Evolutionary conservation across 176 grass and related monocot genomes (phyloP), one percentile per base, ranked within the genome.

Genomic region (Ampelocalamus luodianensis): DNA sequence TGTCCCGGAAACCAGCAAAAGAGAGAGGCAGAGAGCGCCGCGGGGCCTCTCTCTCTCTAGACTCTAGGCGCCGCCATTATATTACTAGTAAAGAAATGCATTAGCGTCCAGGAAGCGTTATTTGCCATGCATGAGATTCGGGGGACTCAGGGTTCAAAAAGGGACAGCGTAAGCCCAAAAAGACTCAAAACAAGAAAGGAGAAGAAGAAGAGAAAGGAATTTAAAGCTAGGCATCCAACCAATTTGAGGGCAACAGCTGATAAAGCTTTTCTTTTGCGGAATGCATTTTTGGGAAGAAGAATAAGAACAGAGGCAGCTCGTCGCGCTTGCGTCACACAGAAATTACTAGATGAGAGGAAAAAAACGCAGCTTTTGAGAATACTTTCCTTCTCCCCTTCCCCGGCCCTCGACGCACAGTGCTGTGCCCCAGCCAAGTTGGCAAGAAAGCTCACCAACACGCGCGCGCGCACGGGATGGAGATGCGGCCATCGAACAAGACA

Each of bases 141-240:
- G 74, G 87, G 27, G 26, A 86, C 88, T 54, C 84, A 81, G 50
- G 79, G 74, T 74, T 87, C 48, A 44, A 83, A 87, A 87, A 90
- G 84, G 39, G 79, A 53, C 79, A 83, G 74, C 60, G 79, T 87
- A 58, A 78, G 79, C 85, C 85, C 85, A 87, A 79, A 84, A 90
- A 90, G 84, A 90, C 79, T 81, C 84, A 26, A 26, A 90, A 65
- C 78, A 22, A 71, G 54, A 45, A 69, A 80, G 58, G 22, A 18
- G 34, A 10, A 39, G 34, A 56, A 48, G 74, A 27, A 64, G 29
- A 29, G 58, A 27, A 62, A 43, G 13, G 15, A 29, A 58, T 63
- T 29, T 46, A 46, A 59, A 5, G 48, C 14, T 16, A 50, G n/a
- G 17, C 15, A 4, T 4, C 2, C 10, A 29, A 74, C 51, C 50